These are phyloP conservation scores for Cercospora canescens DNA, from an alignment of 2,329 filamentous ascomycete genomes.

Conservation along the genomic window DNA sequence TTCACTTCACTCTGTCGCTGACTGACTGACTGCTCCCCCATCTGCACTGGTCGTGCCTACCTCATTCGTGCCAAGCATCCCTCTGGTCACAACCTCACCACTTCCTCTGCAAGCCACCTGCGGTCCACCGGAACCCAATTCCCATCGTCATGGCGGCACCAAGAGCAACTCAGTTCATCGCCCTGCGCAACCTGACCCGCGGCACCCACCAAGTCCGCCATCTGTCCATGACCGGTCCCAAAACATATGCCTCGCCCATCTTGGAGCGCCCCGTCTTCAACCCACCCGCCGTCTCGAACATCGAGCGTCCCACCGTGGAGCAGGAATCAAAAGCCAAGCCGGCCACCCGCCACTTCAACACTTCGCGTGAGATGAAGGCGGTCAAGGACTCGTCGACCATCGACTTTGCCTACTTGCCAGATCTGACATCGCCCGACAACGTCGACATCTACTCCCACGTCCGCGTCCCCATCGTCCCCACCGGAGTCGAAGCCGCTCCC, in stretches of 20 bases:
- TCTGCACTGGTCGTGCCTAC: constrained; percentile 14
- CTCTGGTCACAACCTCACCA: constrained; percentile 3
- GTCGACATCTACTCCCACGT: constrained; percentile 25
- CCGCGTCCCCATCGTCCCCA: constrained; percentile 35
- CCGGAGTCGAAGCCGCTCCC: constrained; percentile 16
- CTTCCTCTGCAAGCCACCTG: neutral
- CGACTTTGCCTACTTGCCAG: constrained; percentile 63
- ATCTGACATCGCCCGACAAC: constrained; percentile 27
- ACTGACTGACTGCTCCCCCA: neutral
- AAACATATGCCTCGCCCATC: constrained; percentile 54
- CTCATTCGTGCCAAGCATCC: neutral
- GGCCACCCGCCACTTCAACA: constrained; percentile 59
- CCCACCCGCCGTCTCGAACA: constrained; percentile 46
- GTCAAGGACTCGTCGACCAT: constrained; percentile 61
- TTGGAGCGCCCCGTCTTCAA: constrained; percentile 54
- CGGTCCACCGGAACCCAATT: neutral
- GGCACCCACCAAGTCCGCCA: constrained; percentile 45
- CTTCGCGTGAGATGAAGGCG: constrained; percentile 57
- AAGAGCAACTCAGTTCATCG: constrained; percentile 44
- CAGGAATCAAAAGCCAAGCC: constrained; percentile 30
- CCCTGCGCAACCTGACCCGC: constrained; percentile 43
- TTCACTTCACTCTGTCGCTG: too few relatives aligned
- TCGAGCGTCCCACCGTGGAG: constrained; percentile 39
- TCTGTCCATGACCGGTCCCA: constrained; percentile 62
- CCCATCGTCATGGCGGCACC: constrained; percentile 45